Percentiles rank a stretch among this genome's conserved stretches.
These are phyloP conservation scores for Barnettozyma pratensis DNA, from an alignment of 805 yeast genomes.

Conservation along the genomic window DNA sequence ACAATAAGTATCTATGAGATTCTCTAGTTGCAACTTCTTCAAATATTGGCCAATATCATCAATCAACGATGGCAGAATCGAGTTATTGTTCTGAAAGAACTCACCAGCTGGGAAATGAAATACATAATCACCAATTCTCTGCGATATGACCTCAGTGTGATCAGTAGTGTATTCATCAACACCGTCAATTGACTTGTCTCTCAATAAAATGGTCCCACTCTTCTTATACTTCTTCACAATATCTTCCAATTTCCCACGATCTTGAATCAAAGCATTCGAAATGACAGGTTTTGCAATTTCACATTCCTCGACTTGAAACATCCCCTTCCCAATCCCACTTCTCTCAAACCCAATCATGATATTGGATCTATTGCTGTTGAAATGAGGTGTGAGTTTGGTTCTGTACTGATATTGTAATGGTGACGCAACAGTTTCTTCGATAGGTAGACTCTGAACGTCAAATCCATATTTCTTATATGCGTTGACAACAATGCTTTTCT, in stretches of 20 bases:
- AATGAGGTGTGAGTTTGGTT: slow-evolving; percentile 94
- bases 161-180: slow-evolving; percentile 61
- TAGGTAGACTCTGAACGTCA: slow-evolving; percentile 36
- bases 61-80: slow-evolving; percentile 83
- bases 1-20: slow-evolving; percentile 92
- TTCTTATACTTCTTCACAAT: slow-evolving; percentile 44
- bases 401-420: slow-evolving; percentile 75
- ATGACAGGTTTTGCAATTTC: slow-evolving; percentile 79
- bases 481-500: slow-evolving; percentile 64
- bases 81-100: slow-evolving; percentile 91
- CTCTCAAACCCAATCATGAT: slow-evolving; percentile 76
- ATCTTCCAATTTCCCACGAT: slow-evolving; percentile 49
- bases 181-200: slow-evolving; percentile 60
- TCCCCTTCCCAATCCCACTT: slow-evolving; percentile 39
- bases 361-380: slow-evolving; percentile 55
- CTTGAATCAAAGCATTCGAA: slow-evolving; percentile 63
- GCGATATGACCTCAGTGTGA: slow-evolving; percentile 70
- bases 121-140: slow-evolving; percentile 59
- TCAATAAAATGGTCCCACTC: slow-evolving; percentile 83
- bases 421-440: slow-evolving; percentile 63
- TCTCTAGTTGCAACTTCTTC: slow-evolving; percentile 46
- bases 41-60: slow-evolving; percentile 61
- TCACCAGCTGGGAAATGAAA: slow-evolving; percentile 94
- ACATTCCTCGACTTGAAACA: slow-evolving; percentile 88
- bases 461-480: slow-evolving; percentile 80